Conservation (phyloP, 2,329 filamentous ascomycete species). For the Aureobasidium sp. region DNA sequence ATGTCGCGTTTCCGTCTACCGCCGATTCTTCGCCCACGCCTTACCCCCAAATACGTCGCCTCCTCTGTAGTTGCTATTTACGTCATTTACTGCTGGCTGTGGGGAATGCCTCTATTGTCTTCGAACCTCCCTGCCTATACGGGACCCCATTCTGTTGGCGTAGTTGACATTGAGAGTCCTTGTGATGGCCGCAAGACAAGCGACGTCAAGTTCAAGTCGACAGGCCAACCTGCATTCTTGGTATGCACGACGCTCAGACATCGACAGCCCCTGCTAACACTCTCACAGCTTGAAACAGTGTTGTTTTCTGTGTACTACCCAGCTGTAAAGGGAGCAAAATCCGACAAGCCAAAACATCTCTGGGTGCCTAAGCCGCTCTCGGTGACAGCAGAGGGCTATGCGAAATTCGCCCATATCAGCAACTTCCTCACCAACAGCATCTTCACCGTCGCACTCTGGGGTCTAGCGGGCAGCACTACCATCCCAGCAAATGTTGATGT, state of each 20-base stretch:
- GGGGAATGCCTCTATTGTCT: conserved; percentile 34
- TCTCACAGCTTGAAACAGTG: conserved; percentile 30
- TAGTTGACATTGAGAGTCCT: conserved; percentile 35
- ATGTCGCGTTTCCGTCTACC: conserved; percentile 5
- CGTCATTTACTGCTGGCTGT: conserved; percentile 29
- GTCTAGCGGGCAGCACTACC: conserved; percentile 31
- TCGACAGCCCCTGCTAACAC: not conserved
- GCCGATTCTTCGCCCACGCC: conserved; percentile 16
- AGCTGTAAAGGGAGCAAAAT: conserved; percentile 22
- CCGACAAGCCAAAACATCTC: conserved; percentile 26
- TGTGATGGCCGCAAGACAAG: conserved; percentile 28
- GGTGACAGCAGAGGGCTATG: conserved; percentile 36
- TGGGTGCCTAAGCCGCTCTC: conserved; percentile 38
- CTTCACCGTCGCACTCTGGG: conserved; percentile 35
- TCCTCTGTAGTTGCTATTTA: conserved; percentile 18
- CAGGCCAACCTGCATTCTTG: conserved; percentile 33
- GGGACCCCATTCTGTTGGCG: conserved; percentile 35
- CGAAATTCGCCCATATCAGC: conserved; percentile 32
- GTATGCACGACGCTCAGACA: conserved; percentile 4
- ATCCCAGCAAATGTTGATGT: conserved; percentile 38
- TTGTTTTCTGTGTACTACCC: conserved; percentile 40
- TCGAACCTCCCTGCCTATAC: conserved; percentile 34
- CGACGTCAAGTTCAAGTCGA: conserved; percentile 30
- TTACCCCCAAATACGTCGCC: conserved; percentile 17
- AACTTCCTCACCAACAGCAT: conserved; percentile 28